phyloP scores from a whole-genome alignment of 192 early-diverging fungal genomes.

The Coemansia sp. region DNA sequence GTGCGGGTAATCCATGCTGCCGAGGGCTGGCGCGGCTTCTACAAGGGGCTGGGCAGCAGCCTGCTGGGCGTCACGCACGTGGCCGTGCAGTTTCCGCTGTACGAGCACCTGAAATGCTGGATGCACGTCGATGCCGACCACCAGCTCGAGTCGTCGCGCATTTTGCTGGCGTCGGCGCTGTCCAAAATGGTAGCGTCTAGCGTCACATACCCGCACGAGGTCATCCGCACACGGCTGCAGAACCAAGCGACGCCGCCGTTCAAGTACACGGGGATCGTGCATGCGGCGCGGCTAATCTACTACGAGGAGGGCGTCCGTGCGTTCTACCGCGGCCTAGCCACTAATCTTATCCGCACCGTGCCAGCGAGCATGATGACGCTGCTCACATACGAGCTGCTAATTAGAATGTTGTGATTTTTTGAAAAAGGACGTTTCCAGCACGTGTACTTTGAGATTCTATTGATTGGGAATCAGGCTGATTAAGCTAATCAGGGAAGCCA shows the following conservation, averaged over 20 bases:
- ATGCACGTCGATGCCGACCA: conserved; percentile 16
- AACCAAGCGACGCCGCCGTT: conserved; percentile 71
- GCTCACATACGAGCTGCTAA: conserved; percentile 84
- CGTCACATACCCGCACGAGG: conserved; percentile 95
- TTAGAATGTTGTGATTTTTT: conserved; percentile 51
- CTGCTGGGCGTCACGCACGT: conserved; percentile 92
- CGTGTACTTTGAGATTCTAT: too few relatives aligned
- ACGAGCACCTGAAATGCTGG: conserved; percentile 78
- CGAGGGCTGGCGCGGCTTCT: conserved; percentile 83
- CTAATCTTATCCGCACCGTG: conserved; percentile 86
- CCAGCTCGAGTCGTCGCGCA: conserved; percentile 49
- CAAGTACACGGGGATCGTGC: conserved; percentile 82
- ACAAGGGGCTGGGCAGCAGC: conserved; percentile 90
- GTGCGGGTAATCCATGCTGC: conserved; percentile 68
- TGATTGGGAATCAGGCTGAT: background rate
- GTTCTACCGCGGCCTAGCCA: conserved; percentile 85
- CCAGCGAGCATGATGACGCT: conserved; percentile 85
- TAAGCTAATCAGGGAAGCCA: background rate
- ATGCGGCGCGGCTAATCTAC: conserved; percentile 70
- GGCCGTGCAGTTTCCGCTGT: conserved; percentile 93
- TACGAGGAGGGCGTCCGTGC: conserved; percentile 76
- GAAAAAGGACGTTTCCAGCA: too few relatives aligned
- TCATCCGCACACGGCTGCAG: conserved; percentile 90
- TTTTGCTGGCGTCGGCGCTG: conserved; percentile 76
- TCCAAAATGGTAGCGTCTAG: conserved; percentile 90